Evolutionary conservation across 306 rosid species (phyloP), one percentile per base, ranked within the genome.

Genomic region (Lablab purpureus): DNA sequence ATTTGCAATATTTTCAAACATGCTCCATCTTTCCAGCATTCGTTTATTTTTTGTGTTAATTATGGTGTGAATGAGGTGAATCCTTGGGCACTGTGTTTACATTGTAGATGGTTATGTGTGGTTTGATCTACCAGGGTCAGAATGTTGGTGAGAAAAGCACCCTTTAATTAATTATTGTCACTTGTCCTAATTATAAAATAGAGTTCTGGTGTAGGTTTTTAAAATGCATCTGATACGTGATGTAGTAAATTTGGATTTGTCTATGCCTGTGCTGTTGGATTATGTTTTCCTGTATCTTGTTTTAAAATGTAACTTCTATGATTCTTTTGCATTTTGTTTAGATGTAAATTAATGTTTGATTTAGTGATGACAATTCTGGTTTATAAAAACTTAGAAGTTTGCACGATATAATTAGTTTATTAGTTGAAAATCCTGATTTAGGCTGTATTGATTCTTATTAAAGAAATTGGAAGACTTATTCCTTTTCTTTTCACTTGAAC

Each of bases 401-500:
- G 54, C 55, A 23, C 19, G 25, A 56, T 62, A 71, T 3, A 36
- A 19, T 71, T 70, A 45, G 22, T 23, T 10, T n/a, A 80, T 80
- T 62, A 4, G 13, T 8, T 2, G 11, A 37, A 41, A 6, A 6
- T 52, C 71, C 54, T 3, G 3, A 51, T 21, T 41, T 79, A 28
- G 30, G 52, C 54, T 23, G 23, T 40, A 47, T n/a, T 46, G 34
- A 71, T 67, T 45, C 40, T 14, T 54, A 28, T 7, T 21, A 37
- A 49, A 2, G 21, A 55, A 74, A 40, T 40, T 47, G 45, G 47
- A 36, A 59, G 11, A 75, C 59, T 75, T 49, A 47, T 58, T 62
- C 55, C 34, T 62, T 66, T 65, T 47, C 15, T 23, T 60, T 49
- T 67, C 73, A 19, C 69, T 30, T 30, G 74, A 32, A 34, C 71